These are phyloP conservation scores for Saposhnikovia divaricata DNA, from an alignment of 129 eudicot species.

Conservation along the genomic window DNA sequence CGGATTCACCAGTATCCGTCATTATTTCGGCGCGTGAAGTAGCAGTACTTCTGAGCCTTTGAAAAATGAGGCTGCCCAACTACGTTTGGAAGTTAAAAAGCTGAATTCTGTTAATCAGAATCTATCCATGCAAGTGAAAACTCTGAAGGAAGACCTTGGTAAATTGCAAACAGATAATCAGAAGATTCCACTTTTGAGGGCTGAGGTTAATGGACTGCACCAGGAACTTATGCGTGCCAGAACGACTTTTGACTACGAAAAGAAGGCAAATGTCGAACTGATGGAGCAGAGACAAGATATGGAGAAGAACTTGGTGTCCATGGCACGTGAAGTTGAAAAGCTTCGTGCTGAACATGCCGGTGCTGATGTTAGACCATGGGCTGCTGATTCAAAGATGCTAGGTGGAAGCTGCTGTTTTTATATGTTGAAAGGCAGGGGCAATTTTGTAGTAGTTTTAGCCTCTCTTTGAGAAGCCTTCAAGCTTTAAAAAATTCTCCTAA, in stretches of 20 bases:
- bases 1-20: too few relatives aligned
- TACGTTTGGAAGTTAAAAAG: slow-evolving; percentile 67
- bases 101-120: slow-evolving; percentile 49
- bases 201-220: slow-evolving; percentile 67
- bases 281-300: slow-evolving; percentile 75
- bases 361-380: slow-evolving; percentile 61
- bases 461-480: too few relatives aligned
- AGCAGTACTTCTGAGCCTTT: slow-evolving; percentile 72
- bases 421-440: too few relatives aligned
- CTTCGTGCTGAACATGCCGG: slow-evolving; percentile 66
- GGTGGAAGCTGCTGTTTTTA: too few relatives aligned
- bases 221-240: slow-evolving; percentile 82
- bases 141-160: slow-evolving; percentile 46
- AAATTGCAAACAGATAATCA: slow-evolving; percentile 65
- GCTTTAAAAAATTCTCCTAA: too few relatives aligned
- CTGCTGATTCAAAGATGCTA: too few relatives aligned
- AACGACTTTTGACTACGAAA: slow-evolving; percentile 79
- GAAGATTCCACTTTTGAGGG: slow-evolving; percentile 62
- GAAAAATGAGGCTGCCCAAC: slow-evolving; percentile 53
- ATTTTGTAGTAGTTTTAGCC: too few relatives aligned
- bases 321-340: slow-evolving; percentile 91
- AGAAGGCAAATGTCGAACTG: slow-evolving; percentile 71
- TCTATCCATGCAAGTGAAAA: slow-evolving; percentile 51
- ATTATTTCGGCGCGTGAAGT: too few relatives aligned
- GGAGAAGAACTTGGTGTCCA: slow-evolving; percentile 74